Conservation (phyloP, 2,329 filamentous ascomycete species). For the Phaeosphaeria sp. region DNA sequence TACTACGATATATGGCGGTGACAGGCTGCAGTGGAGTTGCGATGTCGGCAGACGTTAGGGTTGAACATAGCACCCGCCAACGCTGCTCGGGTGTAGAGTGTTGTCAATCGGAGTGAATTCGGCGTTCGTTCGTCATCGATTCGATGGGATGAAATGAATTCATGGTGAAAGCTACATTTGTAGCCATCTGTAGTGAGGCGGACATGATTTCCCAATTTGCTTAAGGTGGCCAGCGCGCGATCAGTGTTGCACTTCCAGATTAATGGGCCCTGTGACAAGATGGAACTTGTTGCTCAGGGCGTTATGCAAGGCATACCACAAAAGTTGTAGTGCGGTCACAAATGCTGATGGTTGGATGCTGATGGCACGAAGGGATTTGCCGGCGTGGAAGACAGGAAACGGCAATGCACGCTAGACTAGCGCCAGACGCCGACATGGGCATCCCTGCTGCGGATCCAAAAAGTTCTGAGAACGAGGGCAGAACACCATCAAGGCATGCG, state of each 20-base stretch:
- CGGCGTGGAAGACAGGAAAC: not conserved
- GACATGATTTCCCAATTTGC: no score
- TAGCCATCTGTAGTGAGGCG: no score
- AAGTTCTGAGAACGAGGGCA: not conserved
- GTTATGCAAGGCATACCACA: not conserved
- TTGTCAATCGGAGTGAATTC: not conserved
- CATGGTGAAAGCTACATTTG: no score
- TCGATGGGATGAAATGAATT: no score
- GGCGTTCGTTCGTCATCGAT: no score
- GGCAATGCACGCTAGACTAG: not conserved
- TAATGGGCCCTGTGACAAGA: no score
- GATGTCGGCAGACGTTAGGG: not conserved
- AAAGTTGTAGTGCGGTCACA: no score
- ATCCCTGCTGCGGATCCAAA: not conserved
- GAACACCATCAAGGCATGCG: not conserved
- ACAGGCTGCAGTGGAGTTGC: not conserved
- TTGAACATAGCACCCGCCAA: not conserved
- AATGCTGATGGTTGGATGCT: not conserved
- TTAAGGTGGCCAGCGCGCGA: no score
- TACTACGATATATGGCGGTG: not conserved
- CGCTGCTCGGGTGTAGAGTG: not conserved
- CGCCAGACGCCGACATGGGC: not conserved
- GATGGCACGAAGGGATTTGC: not conserved
- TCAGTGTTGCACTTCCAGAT: no score
- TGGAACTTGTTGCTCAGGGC: not conserved